Conservation (phyloP, 139 green algal genomes). For the Coelastrella sp. region DNA sequence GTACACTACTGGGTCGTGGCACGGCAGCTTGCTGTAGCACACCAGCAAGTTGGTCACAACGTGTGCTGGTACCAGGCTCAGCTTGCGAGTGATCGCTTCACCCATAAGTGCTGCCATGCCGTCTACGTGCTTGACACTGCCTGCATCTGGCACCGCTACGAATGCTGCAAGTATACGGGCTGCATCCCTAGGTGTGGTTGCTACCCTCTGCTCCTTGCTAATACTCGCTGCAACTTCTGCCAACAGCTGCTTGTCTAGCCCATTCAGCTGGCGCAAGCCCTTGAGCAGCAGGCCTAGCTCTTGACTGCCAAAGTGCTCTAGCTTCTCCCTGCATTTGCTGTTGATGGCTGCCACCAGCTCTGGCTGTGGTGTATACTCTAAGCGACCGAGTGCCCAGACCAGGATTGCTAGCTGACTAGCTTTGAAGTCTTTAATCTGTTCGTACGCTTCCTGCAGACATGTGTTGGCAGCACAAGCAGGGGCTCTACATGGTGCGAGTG, state of each 20-base stretch:
- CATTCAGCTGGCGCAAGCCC: slow-evolving; percentile 23
- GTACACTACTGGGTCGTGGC: no score
- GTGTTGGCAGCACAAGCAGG: background rate
- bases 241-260: slow-evolving; percentile 16
- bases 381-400: slow-evolving; percentile 6
- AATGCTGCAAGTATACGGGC: slow-evolving; percentile 31
- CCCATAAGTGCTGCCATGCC: slow-evolving; percentile 25
- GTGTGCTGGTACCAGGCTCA: background rate
- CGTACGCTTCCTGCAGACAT: slow-evolving; percentile 28
- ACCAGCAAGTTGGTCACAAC: slow-evolving; percentile 19
- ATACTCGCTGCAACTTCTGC: slow-evolving; percentile 38
- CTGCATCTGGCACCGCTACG: slow-evolving; percentile 3
- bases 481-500: background rate
- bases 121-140: background rate
- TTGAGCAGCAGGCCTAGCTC: slow-evolving; percentile 42
- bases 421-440: slow-evolving; percentile 24
- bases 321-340: background rate
- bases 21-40: slow-evolving; percentile 38
- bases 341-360: background rate
- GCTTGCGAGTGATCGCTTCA: background rate
- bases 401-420: slow-evolving; percentile 23
- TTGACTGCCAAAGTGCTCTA: slow-evolving; percentile 17
- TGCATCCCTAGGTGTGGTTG: slow-evolving; percentile 1
- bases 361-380: background rate
- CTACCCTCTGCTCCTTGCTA: slow-evolving; percentile 23